Conservation (phyloP, 768 basidiomycete genomes). For the Serendipita indica region DNA sequence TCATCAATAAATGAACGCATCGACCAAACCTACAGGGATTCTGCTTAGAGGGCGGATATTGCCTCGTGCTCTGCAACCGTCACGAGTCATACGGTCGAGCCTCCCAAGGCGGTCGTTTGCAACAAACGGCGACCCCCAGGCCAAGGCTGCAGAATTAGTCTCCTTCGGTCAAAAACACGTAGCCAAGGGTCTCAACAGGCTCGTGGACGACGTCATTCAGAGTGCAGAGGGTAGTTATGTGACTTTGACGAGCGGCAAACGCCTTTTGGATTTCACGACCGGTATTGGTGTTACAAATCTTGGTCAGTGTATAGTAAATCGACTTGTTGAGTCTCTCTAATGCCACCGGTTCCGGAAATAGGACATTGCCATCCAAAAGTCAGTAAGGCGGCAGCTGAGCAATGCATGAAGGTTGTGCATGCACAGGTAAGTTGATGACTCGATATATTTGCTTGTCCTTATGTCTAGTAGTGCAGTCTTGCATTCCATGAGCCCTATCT, state of each 20-base stretch:
- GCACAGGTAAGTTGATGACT: constrained; percentile 39
- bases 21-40: no score
- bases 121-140: no score
- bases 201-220: constrained; percentile 22
- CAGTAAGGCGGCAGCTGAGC: constrained; percentile 76
- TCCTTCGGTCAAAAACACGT: constrained; percentile 24
- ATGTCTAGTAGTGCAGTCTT: constrained; percentile 56
- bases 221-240: constrained; percentile 49
- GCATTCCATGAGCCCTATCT: constrained; percentile 78
- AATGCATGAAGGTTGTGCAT: constrained; percentile 68
- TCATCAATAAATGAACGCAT: no score
- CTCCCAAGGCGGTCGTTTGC: no score
- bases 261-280: constrained; percentile 69
- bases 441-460: not conserved
- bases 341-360: constrained; percentile 19
- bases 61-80: no score
- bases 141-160: constrained; percentile 16
- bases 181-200: constrained; percentile 22
- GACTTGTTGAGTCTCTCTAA: not conserved
- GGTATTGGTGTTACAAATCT: constrained; percentile 82
- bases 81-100: no score
- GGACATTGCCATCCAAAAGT: constrained; percentile 82
- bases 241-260: constrained; percentile 53
- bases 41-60: no score
- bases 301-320: constrained; percentile 32